A percentile compares a stretch with the other conserved stretches of the same genome.
Evolutionary conservation across 257 asterid genomes (phyloP).

Genomic region (Jacaranda copaia): DNA sequence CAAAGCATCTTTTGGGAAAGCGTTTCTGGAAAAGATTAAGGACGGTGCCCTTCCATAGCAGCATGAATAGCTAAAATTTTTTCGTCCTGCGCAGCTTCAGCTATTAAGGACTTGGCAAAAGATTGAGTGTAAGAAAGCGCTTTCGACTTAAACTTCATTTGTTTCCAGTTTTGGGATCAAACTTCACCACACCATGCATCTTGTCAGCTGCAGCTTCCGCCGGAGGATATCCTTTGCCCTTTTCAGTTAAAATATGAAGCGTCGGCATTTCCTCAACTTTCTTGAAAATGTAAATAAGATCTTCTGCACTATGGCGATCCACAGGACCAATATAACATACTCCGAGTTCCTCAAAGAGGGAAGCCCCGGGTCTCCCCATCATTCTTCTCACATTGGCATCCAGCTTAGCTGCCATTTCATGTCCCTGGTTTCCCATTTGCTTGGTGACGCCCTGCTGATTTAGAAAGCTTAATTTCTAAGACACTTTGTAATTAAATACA

Average conservation of each 20-base stretch:
- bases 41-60: constrained; percentile 85
- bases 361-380: constrained; percentile 47
- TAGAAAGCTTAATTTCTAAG: neutral
- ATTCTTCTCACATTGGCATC: constrained; percentile 54
- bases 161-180: constrained; percentile 62
- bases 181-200: constrained; percentile 81
- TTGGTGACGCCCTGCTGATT: constrained; percentile 47
- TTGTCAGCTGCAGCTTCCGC: constrained; percentile 69
- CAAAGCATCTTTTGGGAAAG: constrained; percentile 63
- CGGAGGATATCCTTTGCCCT: constrained; percentile 76
- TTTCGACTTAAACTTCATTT: constrained; percentile 41
- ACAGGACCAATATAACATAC: constrained; percentile 75
- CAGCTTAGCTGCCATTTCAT: constrained; percentile 61
- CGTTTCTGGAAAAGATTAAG: constrained; percentile 63
- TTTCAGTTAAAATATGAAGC: constrained; percentile 63
- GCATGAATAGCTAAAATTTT: constrained; percentile 77
- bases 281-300: constrained; percentile 61
- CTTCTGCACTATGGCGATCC: constrained; percentile 64
- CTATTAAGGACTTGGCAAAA: constrained; percentile 62
- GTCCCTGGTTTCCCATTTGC: constrained; percentile 54
- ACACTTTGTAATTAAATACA: neutral
- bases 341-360: constrained; percentile 73
- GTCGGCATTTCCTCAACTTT: constrained; percentile 63
- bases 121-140: constrained; percentile 63
- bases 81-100: constrained; percentile 66